phyloP scores from a whole-genome alignment of 2,329 filamentous ascomycete species.

The Diaporthe australafricana region DNA sequence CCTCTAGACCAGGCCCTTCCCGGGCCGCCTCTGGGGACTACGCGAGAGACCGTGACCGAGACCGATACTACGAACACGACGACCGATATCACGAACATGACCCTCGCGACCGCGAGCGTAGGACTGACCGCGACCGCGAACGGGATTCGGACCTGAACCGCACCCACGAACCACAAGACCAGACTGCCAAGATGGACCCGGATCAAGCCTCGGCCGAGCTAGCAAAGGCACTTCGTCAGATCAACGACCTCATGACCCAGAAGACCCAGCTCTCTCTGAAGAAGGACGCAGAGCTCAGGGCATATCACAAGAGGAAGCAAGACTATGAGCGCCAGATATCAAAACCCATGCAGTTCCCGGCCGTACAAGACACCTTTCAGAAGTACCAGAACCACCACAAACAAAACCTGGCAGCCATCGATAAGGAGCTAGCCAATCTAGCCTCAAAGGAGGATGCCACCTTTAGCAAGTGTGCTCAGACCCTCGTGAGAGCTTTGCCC shows the following conservation, averaged over 20 bases:
- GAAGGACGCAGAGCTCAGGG: constrained; percentile 26
- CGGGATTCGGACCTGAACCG: constrained; percentile 1
- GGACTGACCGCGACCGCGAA: constrained; percentile 26
- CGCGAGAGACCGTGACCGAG: constrained; percentile 1
- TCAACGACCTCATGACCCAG: constrained; percentile 20
- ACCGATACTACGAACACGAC: neutral
- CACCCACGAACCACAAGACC: neutral
- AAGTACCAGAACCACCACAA: constrained; percentile 19
- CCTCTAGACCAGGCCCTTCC: constrained; percentile 1
- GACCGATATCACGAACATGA: neutral
- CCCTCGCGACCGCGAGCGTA: constrained; percentile 18
- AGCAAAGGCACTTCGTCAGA: constrained; percentile 12
- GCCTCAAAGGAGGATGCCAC: neutral
- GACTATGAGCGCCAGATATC: constrained; percentile 21
- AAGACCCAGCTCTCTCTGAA: constrained; percentile 21
- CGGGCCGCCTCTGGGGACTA: constrained; percentile 6
- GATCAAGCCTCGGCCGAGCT: constrained; percentile 31
- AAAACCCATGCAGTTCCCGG: constrained; percentile 19
- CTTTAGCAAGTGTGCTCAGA: neutral
- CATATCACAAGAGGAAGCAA: constrained; percentile 21
- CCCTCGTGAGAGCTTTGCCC: constrained; percentile 17
- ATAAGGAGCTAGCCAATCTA: constrained; percentile 23
- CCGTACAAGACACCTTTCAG: constrained; percentile 17
- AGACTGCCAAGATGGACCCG: constrained; percentile 16
- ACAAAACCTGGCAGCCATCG: constrained; percentile 1